Percentiles rank a stretch among this genome's conserved stretches.
Conservation (phyloP, 768 basidiomycete genomes). For the Amanita phalloides region DNA sequence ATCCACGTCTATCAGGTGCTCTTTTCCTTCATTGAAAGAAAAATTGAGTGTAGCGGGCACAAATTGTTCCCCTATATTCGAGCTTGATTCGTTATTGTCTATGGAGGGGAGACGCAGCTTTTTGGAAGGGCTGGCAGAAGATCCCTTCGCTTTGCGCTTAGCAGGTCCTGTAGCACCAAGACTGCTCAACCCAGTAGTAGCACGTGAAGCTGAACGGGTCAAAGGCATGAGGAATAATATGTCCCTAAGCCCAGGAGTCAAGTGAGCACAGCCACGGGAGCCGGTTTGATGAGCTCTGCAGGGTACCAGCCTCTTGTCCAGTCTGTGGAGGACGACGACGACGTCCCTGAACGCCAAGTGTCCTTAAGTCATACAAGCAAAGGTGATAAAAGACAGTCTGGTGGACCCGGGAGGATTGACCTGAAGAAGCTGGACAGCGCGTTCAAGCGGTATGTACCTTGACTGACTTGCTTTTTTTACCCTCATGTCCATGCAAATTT, state of each 20-base stretch:
- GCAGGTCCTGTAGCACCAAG: slow-evolving; percentile 4
- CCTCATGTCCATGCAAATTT: neutral
- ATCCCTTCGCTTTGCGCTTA: slow-evolving; percentile 11
- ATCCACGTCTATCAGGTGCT: slow-evolving; percentile 59
- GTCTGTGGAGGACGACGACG: slow-evolving; percentile 22
- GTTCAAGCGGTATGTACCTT: slow-evolving; percentile 55
- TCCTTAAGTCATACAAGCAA: slow-evolving; percentile 18
- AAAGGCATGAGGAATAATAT: neutral
- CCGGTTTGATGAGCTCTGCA: slow-evolving; percentile 20
- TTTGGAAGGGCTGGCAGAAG: neutral
- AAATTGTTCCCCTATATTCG: slow-evolving; percentile 11
- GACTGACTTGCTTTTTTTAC: neutral
- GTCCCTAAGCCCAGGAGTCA: no score
- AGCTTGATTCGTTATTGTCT: neutral
- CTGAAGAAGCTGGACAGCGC: slow-evolving; percentile 71
- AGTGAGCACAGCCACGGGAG: neutral
- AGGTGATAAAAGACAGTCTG: slow-evolving; percentile 14
- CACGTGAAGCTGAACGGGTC: neutral
- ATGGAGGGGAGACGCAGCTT: neutral
- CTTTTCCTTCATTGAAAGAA: slow-evolving; percentile 65
- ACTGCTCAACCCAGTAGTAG: neutral
- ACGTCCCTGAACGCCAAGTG: slow-evolving; percentile 10
- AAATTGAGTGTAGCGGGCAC: slow-evolving; percentile 69
- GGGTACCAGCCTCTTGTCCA: slow-evolving; percentile 39
- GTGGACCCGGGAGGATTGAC: slow-evolving; percentile 61